These are phyloP conservation scores for Xylariales sp. DNA, from an alignment of 2,329 filamentous ascomycete genomes.

Conservation along the genomic window DNA sequence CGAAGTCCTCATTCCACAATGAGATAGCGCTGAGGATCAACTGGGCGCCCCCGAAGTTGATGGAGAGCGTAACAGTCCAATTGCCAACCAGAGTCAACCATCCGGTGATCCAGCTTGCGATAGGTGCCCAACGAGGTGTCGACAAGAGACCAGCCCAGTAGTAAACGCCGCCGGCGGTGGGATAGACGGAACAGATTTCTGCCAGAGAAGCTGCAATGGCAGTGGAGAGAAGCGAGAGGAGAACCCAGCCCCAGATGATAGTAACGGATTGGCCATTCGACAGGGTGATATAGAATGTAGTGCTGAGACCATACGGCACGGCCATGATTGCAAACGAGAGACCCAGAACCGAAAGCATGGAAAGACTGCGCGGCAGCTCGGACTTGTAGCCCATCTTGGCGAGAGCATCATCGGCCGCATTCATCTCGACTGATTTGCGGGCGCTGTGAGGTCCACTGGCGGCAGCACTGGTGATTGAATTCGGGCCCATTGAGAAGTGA, in stretches of 20 bases:
- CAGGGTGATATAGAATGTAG: constrained; percentile 64
- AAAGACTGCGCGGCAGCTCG: constrained; percentile 61
- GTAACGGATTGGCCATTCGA: constrained; percentile 65
- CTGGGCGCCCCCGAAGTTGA: constrained; percentile 67
- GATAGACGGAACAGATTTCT: constrained; percentile 66
- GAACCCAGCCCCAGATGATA: constrained; percentile 65
- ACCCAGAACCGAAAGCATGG: constrained; percentile 64
- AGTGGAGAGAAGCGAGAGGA: constrained; percentile 59
- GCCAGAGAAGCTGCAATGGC: constrained; percentile 62
- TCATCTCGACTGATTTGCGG: constrained; percentile 12
- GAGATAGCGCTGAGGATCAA: constrained; percentile 62
- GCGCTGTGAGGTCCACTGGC: constrained; percentile 3
- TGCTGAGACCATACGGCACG: constrained; percentile 62
- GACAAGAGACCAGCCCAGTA: constrained; percentile 68
- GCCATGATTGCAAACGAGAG: constrained; percentile 71
- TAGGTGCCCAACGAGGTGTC: constrained; percentile 59
- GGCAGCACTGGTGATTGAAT: constrained; percentile 15
- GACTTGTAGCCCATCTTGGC: constrained; percentile 64
- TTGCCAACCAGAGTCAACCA: constrained; percentile 71
- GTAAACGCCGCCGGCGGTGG: constrained; percentile 65
- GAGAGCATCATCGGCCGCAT: constrained; percentile 52
- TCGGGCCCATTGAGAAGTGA: too few species aligned
- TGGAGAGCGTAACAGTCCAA: constrained; percentile 60
- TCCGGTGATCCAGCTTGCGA: constrained; percentile 65
- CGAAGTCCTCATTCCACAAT: constrained; percentile 66